Base-by-base conservation (phyloP, 2,329 filamentous ascomycete genomes). In the Botrytis sinoallii region DNA sequence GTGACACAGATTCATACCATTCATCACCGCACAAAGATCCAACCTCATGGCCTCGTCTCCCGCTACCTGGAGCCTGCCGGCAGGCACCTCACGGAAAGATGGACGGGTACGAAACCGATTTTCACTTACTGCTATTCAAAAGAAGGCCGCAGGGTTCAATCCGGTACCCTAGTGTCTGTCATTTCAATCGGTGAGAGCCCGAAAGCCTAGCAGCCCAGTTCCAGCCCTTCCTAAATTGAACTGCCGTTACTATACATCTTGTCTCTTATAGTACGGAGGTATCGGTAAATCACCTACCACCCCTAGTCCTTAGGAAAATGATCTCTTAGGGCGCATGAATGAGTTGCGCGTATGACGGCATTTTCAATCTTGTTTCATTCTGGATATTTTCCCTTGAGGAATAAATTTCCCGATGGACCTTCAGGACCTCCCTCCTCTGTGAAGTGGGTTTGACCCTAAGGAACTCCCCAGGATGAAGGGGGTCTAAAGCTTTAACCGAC, bases 311-410 rank as follows among this genome's bases (percentile, higher is more conserved):
- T 42, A 40, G 52, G 29, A 38, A 65, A 44, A 57, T 52, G 42
- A 55, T 68, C 48, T 60, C 60, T 59, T 72, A 57, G 60, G 70
- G 66, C 71, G 75, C 76, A 76, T 76, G 52, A 74, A 65, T 57
- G 70, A 69, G 75, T 77, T 75, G 75, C 76, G 73, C 73, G 74
- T 78, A 77, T 77, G 77, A 78, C 76, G 73, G 70, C 74, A 76
- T 68, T 64, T 55, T 22, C 73, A 74, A 75, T 38, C 74, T 67
- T 42, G 72, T 46, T 72, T 75, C 66, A 38, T 22, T 71, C 22
- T 32, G 44, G 32, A n/a, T 29, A 32, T 38, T 52, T 40, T 57
- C 35, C 66, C 48, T 68, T 42, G 35, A 57, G 35, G 32, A 57
- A 68, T 25, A 32, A 66, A 66, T 35, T 35, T 48, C 38, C 59